Evolutionary conservation across 495 filamentous ascomycete species (phyloP).

Genomic region (Penicillium steckii): DNA sequence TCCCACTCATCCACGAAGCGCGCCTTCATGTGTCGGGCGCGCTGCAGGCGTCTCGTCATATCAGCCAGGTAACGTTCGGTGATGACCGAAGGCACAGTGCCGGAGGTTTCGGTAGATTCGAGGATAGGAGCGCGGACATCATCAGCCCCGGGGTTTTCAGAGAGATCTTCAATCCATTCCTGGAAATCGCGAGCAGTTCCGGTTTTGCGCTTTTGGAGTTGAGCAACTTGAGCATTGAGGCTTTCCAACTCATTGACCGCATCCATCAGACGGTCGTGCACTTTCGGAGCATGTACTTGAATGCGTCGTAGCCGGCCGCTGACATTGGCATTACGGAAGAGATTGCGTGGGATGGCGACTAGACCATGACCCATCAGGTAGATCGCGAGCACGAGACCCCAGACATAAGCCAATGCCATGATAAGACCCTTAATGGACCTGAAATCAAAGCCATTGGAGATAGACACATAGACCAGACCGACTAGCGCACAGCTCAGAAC

Average conservation of each 20-base stretch:
- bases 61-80: slow-evolving; percentile 93
- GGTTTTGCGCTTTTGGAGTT: slow-evolving; percentile 76
- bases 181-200: slow-evolving; percentile 78
- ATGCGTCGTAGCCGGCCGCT: slow-evolving; percentile 68
- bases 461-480: slow-evolving; percentile 81
- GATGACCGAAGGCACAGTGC: slow-evolving; percentile 69
- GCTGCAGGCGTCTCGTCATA: slow-evolving; percentile 73
- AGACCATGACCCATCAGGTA: slow-evolving; percentile 97
- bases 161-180: slow-evolving; percentile 93
- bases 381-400: slow-evolving; percentile 86
- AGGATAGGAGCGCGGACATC: slow-evolving; percentile 56
- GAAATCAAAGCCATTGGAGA: slow-evolving; percentile 69
- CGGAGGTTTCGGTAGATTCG: slow-evolving; percentile 31
- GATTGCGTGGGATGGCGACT: slow-evolving; percentile 79
- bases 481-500: slow-evolving; percentile 66
- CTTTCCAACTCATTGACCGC: slow-evolving; percentile 77
- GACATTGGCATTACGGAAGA: slow-evolving; percentile 74
- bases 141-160: slow-evolving; percentile 67
- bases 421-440: slow-evolving; percentile 71
- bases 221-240: slow-evolving; percentile 73
- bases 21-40: slow-evolving; percentile 77
- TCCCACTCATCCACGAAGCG: slow-evolving; percentile 88
- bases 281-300: slow-evolving; percentile 73
- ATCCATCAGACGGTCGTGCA: slow-evolving; percentile 86
- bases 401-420: slow-evolving; percentile 93